phyloP scores from a whole-genome alignment of 768 basidiomycete genomes.

The Hydnomerulius pinastri region DNA sequence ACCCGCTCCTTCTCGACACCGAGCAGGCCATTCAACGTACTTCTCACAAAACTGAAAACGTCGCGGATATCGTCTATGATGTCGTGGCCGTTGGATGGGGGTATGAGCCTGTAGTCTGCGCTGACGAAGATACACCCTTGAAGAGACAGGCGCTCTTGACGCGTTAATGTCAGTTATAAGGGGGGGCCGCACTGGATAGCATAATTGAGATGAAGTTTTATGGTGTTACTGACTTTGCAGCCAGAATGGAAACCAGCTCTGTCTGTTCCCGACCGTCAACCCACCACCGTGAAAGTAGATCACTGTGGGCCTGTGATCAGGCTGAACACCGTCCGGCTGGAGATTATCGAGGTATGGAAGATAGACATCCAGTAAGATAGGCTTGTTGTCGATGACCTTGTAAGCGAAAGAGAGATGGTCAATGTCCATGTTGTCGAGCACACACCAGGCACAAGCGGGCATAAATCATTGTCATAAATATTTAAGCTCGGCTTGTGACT shows the following conservation, averaged over 20 bases:
- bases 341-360: slow-evolving; percentile 9
- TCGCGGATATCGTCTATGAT: slow-evolving; percentile 60
- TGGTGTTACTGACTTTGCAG: slow-evolving; percentile 45
- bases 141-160: slow-evolving; percentile 45
- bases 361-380: slow-evolving; percentile 38
- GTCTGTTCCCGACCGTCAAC: slow-evolving; percentile 57
- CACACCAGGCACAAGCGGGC: no score
- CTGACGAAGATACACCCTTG: slow-evolving; percentile 61
- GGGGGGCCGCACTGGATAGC: neutral
- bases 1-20: neutral
- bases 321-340: neutral
- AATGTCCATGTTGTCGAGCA: neutral
- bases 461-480: no score
- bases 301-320: slow-evolving; percentile 25
- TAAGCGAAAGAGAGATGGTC: slow-evolving; percentile 34
- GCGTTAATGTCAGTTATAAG: neutral
- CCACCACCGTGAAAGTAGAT: slow-evolving; percentile 57
- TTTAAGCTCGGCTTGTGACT: no score
- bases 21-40: slow-evolving; percentile 18
- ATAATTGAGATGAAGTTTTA: neutral
- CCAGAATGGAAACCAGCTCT: slow-evolving; percentile 70
- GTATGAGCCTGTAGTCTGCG: slow-evolving; percentile 62
- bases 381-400: slow-evolving; percentile 31
- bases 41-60: slow-evolving; percentile 48
- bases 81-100: slow-evolving; percentile 53